Conservation (phyloP, 139 green algal genomes). For the Micractinium sp. region DNA sequence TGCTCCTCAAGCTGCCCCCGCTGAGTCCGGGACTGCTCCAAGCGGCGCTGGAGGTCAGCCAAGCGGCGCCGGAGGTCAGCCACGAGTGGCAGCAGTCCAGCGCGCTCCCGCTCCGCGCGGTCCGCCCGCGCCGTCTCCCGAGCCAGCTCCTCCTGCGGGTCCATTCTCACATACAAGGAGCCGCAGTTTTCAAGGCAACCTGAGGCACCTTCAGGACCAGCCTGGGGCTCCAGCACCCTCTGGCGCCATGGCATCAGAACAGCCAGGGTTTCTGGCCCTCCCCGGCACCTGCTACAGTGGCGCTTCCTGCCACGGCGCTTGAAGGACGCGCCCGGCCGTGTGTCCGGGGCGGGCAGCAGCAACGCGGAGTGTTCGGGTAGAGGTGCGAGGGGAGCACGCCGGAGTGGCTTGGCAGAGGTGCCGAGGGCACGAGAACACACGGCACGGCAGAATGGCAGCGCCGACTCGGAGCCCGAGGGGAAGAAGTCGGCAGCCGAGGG, state of each 20-base stretch:
- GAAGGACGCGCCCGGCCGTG: neutral
- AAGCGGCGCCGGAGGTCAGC: no score
- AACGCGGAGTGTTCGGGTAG: slow-evolving; percentile 2
- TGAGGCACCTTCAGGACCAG: neutral
- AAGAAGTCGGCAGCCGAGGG: no score
- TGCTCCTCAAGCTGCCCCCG: no score
- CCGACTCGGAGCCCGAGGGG: no score
- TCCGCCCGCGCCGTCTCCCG: neutral
- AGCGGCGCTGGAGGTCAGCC: no score
- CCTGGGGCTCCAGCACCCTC: neutral
- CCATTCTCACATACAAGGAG: neutral
- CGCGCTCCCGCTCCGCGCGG: neutral
- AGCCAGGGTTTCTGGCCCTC: neutral
- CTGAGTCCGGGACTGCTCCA: neutral
- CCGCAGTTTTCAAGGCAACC: neutral
- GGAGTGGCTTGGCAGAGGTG: slow-evolving; percentile 5
- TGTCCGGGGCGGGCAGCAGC: slow-evolving; percentile 8
- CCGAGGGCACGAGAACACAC: neutral
- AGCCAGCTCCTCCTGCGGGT: neutral
- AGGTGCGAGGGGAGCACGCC: neutral
- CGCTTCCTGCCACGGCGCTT: neutral
- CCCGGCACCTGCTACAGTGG: neutral
- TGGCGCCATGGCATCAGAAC: neutral
- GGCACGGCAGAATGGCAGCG: neutral
- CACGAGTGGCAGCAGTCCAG: no score